These are phyloP conservation scores for Xylariaceae sp. DNA, from an alignment of 2,329 filamentous ascomycete species.

Conservation along the genomic window DNA sequence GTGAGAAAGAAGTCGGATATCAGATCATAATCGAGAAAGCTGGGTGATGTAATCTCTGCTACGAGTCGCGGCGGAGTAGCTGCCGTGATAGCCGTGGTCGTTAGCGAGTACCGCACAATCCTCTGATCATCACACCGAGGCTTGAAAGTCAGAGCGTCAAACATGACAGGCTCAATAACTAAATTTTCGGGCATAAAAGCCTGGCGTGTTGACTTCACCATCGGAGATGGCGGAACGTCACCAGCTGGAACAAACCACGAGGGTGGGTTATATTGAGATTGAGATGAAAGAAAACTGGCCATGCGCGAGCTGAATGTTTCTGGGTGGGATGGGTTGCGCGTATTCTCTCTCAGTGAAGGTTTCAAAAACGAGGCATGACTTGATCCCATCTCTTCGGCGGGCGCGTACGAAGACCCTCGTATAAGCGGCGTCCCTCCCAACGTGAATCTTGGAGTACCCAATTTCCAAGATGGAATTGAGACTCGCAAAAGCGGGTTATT, in stretches of 20 bases:
- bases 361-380: conserved; percentile 50
- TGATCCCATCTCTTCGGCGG: conserved; percentile 64
- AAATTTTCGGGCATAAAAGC: conserved; percentile 46
- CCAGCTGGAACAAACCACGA: conserved; percentile 18
- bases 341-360: conserved; percentile 32
- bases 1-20: conserved; percentile 98
- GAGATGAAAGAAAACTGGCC: conserved; percentile 36
- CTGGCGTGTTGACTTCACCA: conserved; percentile 38
- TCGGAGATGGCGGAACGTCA: conserved; percentile 30
- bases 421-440: conserved; percentile 68
- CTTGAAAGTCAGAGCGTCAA: conserved; percentile 72
- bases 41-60: conserved; percentile 92
- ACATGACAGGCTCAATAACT: conserved; percentile 68
- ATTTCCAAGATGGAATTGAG: conserved; percentile 74
- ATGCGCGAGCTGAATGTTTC: conserved; percentile 32
- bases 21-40: conserved; percentile 92
- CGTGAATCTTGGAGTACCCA: conserved; percentile 79
- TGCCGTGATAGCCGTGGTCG: conserved; percentile 70
- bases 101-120: conserved; percentile 74
- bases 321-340: conserved; percentile 26
- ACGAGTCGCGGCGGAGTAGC: conserved; percentile 88
- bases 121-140: conserved; percentile 71
- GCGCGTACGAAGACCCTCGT: conserved; percentile 73
- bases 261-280: conserved; percentile 29
- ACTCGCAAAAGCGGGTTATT: conserved; percentile 59